These are phyloP conservation scores for Termitomyces sp. DNA, from an alignment of 768 basidiomycete species.

Conservation along the genomic window DNA sequence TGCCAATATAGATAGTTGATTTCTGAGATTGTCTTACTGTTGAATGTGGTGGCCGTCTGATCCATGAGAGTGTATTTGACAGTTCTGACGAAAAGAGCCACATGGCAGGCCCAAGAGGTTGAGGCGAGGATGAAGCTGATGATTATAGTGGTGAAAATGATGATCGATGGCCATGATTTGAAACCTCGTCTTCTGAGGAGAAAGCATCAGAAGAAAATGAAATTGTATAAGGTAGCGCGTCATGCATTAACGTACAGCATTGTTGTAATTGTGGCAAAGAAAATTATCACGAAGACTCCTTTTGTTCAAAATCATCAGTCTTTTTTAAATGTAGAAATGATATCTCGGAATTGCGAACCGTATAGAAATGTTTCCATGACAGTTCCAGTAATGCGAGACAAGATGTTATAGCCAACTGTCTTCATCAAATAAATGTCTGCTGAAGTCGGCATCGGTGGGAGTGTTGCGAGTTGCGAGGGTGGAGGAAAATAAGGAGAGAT, in stretches of 20 bases:
- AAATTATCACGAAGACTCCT: not conserved
- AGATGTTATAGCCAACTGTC: not conserved
- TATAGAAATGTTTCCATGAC: not conserved
- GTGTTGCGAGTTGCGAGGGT: too few species aligned
- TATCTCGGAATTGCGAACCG: not conserved
- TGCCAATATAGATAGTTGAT: not conserved
- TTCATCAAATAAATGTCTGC: not conserved
- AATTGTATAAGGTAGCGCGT: too few species aligned
- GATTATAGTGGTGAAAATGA: too few species aligned
- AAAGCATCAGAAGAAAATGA: too few species aligned
- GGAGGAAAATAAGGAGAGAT: not conserved
- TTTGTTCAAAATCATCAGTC: not conserved
- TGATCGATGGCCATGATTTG: too few species aligned
- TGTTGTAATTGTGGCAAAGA: not conserved
- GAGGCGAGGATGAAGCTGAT: too few species aligned
- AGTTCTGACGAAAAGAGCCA: not conserved
- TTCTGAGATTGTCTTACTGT: not conserved
- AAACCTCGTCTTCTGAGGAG: too few species aligned
- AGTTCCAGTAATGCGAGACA: not conserved
- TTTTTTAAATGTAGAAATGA: not conserved
- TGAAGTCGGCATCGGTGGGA: not conserved
- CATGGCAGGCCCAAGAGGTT: too few species aligned
- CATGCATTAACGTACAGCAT: not conserved
- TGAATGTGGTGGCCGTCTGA: not conserved
- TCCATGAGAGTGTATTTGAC: not conserved